Percentiles rank a stretch among this genome's conserved stretches.
Evolutionary conservation across 192 early-diverging fungal species (phyloP).

Genomic region (Coemansia sp.): DNA sequence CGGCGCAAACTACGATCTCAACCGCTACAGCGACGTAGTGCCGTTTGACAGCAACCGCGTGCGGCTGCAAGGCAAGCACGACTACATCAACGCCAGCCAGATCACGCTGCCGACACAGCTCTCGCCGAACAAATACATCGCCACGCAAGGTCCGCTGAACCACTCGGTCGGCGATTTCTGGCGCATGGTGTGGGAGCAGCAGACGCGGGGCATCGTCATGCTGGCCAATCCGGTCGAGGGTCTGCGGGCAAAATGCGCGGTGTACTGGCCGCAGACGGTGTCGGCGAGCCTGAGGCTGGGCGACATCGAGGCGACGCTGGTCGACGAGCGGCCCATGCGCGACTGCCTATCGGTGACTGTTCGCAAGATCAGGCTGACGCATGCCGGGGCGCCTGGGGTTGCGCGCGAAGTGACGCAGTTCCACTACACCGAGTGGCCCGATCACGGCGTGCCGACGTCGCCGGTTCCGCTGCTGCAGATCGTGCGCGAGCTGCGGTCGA

Average conservation of each 20-base stretch:
- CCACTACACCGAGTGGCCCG: conserved; percentile 78
- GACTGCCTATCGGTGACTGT: conserved; percentile 53
- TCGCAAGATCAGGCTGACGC: conserved; percentile 21
- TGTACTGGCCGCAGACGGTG: conserved; percentile 70
- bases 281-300: conserved; percentile 7
- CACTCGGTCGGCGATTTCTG: conserved; percentile 79
- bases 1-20: conserved; percentile 53
- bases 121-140: conserved; percentile 62
- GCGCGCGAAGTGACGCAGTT: conserved; percentile 59
- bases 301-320: conserved; percentile 18
- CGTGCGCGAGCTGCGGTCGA: conserved; percentile 26
- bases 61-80: conserved; percentile 53
- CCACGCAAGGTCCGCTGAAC: conserved; percentile 79
- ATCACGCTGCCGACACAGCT: conserved; percentile 50
- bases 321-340: conserved; percentile 43
- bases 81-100: conserved; percentile 84
- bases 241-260: conserved; percentile 65
- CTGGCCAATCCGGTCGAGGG: conserved; percentile 76
- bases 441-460: conserved; percentile 67
- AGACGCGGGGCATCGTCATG: conserved; percentile 71
- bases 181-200: conserved; percentile 82
- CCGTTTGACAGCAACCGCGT: conserved; percentile 72
- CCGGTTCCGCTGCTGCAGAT: conserved; percentile 53
- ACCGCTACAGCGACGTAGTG: conserved; percentile 87
- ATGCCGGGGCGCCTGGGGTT: conserved; percentile 24